Conservation (phyloP, 1,284 basidiomycete species). For the Trametes sp. region DNA sequence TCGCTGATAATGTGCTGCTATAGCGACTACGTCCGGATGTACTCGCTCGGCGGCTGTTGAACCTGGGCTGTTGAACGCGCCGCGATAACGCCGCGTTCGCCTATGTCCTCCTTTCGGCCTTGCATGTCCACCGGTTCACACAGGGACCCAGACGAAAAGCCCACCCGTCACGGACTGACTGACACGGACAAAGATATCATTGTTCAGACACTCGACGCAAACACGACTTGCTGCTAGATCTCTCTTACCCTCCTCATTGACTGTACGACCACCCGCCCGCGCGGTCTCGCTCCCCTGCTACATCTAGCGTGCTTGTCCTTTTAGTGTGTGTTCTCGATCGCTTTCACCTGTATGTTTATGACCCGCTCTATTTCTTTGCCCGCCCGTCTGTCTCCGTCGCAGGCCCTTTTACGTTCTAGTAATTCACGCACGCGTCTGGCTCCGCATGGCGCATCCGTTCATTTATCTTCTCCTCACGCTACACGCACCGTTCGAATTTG, state of each 20-base stretch:
- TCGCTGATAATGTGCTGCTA: slow-evolving; percentile 7
- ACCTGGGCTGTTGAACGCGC: neutral
- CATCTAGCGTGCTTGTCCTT: slow-evolving; percentile 11
- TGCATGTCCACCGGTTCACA: neutral
- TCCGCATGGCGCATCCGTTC: neutral
- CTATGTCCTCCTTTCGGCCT: neutral
- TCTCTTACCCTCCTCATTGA: neutral
- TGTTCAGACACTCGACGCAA: slow-evolving; percentile 13
- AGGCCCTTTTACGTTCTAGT: neutral
- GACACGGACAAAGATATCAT: slow-evolving; percentile 18
- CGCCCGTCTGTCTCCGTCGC: neutral
- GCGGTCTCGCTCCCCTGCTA: neutral
- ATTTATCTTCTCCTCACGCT: slow-evolving; percentile 4
- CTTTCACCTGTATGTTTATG: slow-evolving; percentile 16
- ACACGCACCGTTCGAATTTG: neutral
- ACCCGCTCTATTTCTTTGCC: slow-evolving; percentile 7
- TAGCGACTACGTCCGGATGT: slow-evolving; percentile 74
- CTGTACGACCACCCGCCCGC: neutral
- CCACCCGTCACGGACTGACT: neutral
- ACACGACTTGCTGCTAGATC: slow-evolving; percentile 23
- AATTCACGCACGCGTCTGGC: neutral
- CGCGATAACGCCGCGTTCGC: slow-evolving; percentile 1
- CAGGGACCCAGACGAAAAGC: slow-evolving; percentile 7
- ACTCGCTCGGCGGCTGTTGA: slow-evolving; percentile 48
- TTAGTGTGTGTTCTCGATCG: slow-evolving; percentile 1